Percentiles rank a stretch among this genome's conserved stretches.
These are phyloP conservation scores for Puccinia novopanici DNA, from an alignment of 1,284 basidiomycete species.

Conservation along the genomic window DNA sequence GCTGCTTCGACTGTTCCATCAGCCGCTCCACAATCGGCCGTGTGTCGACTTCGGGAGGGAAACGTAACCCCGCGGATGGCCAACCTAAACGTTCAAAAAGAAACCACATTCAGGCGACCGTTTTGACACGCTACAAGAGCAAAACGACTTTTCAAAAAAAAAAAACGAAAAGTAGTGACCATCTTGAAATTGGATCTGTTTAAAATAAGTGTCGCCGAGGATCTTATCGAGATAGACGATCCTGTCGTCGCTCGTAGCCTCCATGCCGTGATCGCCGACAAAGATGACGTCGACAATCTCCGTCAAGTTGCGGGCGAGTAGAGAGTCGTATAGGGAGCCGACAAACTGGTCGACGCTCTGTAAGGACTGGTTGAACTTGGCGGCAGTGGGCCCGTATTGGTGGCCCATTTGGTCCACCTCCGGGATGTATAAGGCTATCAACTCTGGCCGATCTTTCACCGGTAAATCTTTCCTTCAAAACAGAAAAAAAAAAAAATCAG, in stretches of 20 bases:
- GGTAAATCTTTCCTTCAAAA: constrained; percentile 65
- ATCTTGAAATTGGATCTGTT: constrained; percentile 70
- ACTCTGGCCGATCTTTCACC: constrained; percentile 52
- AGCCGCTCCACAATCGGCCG: constrained; percentile 66
- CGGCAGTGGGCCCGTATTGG: constrained; percentile 71
- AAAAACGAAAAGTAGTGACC: constrained; percentile 65
- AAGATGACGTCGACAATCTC: constrained; percentile 84
- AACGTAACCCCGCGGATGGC: constrained; percentile 80
- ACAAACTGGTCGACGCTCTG: constrained; percentile 73
- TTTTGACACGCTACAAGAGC: background rate
- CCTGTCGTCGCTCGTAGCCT: constrained; percentile 73
- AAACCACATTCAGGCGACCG: constrained; percentile 5
- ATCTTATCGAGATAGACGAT: constrained; percentile 80
- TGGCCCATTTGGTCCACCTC: constrained; percentile 68
- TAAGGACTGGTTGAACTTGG: constrained; percentile 71
- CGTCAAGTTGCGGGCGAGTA: constrained; percentile 73
- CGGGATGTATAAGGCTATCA: constrained; percentile 70
- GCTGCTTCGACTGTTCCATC: constrained; percentile 63
- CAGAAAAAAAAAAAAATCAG: constrained; percentile 4
- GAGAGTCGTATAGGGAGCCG: constrained; percentile 67
- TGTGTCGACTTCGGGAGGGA: constrained; percentile 66
- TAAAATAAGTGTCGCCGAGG: constrained; percentile 69
- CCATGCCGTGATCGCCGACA: constrained; percentile 92
- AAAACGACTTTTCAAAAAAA: too few relatives aligned
- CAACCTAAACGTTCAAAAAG: constrained; percentile 65